Evolutionary conservation across 305 asterid species (phyloP), one percentile per base, ranked within the genome.

Genomic region (Salvia sclarea): DNA sequence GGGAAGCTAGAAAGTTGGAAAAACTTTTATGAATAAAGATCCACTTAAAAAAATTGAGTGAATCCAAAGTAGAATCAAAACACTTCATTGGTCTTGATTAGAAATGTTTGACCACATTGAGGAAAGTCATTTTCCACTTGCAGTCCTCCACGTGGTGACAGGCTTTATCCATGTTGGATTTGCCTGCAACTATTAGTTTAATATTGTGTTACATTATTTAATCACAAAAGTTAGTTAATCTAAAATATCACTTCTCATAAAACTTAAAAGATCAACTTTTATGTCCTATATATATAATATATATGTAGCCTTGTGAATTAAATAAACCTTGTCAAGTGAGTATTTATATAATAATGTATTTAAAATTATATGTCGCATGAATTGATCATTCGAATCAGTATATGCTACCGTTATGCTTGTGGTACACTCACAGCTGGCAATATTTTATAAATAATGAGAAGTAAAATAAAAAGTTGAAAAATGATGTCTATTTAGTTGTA

Each of bases 121-220:
- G 55, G 76, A 63, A 21, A 54, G 71, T 63, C 71, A 13, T 54
- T 41, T 63, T 71, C 71, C 60, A 71, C 66, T 62, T 30, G 70
- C 70, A 71, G 60, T 71, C 44, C 31, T 54, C 71, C 76, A 71
- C 66, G 76, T 71, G 71, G 71, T 71, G 66, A 70, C 76, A 71
- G 70, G 59, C 76, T 71, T 71, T 71, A 28, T 71, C 56, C 59
- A 43, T 52, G 58, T 71, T 62, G 70, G 65, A 71, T 53, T 61
- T 61, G 10, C 6, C 56, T 63, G 55, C 69, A 70, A 28, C 33
- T 21, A 20, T 20, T 60, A 10, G 22, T 61, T 59, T 47, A 44
- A 59, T 38, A 21, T 61, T 13, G 8, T 16, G 44, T 64, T 18
- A 30, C 14, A 6, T 3, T 38, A 6, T 3, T 38, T 60, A 37